These are phyloP conservation scores for Polyporus arcularius DNA, from an alignment of 768 basidiomycete species.

Conservation along the genomic window DNA sequence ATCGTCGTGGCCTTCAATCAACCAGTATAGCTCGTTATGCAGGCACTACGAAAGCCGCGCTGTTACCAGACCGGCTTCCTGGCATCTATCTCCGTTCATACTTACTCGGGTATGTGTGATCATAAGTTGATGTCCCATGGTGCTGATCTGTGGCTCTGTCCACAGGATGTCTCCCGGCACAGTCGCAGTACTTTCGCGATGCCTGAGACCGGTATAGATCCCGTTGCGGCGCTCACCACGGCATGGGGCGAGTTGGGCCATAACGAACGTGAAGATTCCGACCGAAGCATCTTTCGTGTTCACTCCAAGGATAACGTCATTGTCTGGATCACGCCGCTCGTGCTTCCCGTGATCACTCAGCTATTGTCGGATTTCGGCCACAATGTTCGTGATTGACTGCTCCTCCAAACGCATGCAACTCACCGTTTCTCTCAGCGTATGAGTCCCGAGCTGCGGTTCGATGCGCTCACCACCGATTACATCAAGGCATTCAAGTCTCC, in stretches of 20 bases:
- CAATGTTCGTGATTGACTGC: constrained; percentile 39
- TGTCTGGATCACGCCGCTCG: constrained; percentile 57
- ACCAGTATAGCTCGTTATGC: constrained; percentile 11
- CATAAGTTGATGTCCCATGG: too few species aligned
- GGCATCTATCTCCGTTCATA: constrained; percentile 8
- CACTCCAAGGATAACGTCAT: constrained; percentile 39
- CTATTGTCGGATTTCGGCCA: constrained; percentile 50
- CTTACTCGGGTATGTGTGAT: constrained; percentile 29
- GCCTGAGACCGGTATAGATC: not conserved
- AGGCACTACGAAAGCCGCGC: constrained; percentile 12
- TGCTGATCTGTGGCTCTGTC: too few species aligned
- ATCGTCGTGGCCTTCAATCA: constrained; percentile 7
- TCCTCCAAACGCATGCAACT: not conserved
- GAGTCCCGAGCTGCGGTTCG: constrained; percentile 42
- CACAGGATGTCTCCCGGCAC: not conserved
- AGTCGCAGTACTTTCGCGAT: not conserved
- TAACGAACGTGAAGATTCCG: not conserved
- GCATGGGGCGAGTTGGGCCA: not conserved
- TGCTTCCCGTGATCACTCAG: constrained; percentile 43
- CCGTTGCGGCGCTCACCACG: not conserved
- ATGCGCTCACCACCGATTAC: constrained; percentile 43
- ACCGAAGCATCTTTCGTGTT: constrained; percentile 43
- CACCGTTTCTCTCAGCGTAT: constrained; percentile 29
- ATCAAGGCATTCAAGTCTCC: constrained; percentile 26
- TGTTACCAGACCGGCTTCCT: not conserved